Percentiles rank a stretch among this genome's conserved stretches.
Conservation (phyloP, 1,139 yeast genomes). For the Suhomyces yuchorum region DNA sequence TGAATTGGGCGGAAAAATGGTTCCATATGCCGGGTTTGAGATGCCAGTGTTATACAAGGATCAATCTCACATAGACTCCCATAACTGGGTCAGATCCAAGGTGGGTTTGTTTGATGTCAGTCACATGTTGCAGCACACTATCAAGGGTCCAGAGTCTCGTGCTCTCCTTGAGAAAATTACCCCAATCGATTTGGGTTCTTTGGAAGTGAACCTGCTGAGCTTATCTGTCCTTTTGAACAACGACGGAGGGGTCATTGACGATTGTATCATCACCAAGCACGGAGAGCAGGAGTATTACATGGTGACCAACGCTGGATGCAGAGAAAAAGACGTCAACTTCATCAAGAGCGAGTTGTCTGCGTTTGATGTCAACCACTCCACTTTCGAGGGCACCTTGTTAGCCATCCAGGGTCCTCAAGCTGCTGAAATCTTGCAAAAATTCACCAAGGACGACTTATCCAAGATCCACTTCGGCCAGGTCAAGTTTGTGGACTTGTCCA, state of each 20-base stretch:
- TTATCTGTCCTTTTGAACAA: conserved; percentile 76
- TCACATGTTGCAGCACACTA: conserved; percentile 90
- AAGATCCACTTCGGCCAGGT: conserved; percentile 77
- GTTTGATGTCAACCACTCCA: conserved; percentile 55
- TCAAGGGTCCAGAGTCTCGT: conserved; percentile 70
- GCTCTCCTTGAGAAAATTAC: conserved; percentile 75
- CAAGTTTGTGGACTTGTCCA: conserved; percentile 51
- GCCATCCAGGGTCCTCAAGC: conserved; percentile 95
- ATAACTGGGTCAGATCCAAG: conserved; percentile 85
- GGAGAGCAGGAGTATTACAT: conserved; percentile 76
- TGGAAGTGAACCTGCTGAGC: conserved; percentile 64
- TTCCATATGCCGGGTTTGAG: conserved; percentile 89
- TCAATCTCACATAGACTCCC: conserved; percentile 89
- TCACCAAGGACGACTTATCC: conserved; percentile 60
- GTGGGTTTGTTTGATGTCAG: conserved; percentile 96
- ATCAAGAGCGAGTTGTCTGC: conserved; percentile 52
- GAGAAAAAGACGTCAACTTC: conserved; percentile 75
- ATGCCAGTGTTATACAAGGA: conserved; percentile 90
- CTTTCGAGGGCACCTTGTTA: conserved; percentile 73
- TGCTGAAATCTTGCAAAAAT: conserved; percentile 61
- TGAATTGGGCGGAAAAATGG: conserved; percentile 83
- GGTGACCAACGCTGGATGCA: conserved; percentile 97
- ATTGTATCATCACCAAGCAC: conserved; percentile 86
- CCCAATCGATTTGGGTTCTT: conserved; percentile 71
- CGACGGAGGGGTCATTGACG: conserved; percentile 87